These are phyloP conservation scores for Suillus fuscotomentosus DNA, from an alignment of 768 basidiomycete genomes.

Conservation along the genomic window DNA sequence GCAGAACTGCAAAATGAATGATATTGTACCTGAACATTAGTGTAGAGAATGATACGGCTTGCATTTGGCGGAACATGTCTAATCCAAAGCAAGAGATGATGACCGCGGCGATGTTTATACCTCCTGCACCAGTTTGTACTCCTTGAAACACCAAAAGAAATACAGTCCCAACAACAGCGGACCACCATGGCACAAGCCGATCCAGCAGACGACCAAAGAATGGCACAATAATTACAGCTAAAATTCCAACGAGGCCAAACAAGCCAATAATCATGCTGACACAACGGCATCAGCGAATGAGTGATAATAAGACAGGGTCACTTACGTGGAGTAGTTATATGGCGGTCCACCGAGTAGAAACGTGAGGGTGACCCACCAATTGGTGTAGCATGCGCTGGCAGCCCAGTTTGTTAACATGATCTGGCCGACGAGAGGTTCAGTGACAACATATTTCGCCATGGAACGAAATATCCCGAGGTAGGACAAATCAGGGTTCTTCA, in stretches of 20 bases:
- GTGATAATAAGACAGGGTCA: not conserved
- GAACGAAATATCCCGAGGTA: slow-evolving; percentile 35
- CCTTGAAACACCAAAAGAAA: slow-evolving; percentile 26
- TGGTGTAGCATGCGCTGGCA: slow-evolving; percentile 29
- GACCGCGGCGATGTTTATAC: slow-evolving; percentile 37
- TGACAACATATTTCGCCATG: slow-evolving; percentile 38
- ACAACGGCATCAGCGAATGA: slow-evolving; percentile 2
- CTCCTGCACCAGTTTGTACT: slow-evolving; percentile 37
- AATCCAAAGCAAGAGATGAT: slow-evolving; percentile 39
- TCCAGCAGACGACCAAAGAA: slow-evolving; percentile 27
- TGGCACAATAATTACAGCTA: slow-evolving; percentile 33
- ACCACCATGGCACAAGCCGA: slow-evolving; percentile 40
- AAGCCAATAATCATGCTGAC: slow-evolving; percentile 41
- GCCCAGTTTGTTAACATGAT: slow-evolving; percentile 24
- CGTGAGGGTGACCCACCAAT: slow-evolving; percentile 42
- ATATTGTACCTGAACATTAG: slow-evolving; percentile 10
- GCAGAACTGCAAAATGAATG: slow-evolving; percentile 13
- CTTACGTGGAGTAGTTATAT: slow-evolving; percentile 36
- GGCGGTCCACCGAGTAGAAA: slow-evolving; percentile 44
- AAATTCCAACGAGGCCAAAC: slow-evolving; percentile 46
- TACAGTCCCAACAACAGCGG: slow-evolving; percentile 35
- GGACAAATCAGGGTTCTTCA: slow-evolving; percentile 35
- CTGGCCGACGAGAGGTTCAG: slow-evolving; percentile 44
- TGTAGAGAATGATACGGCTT: slow-evolving; percentile 33
- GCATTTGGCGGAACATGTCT: slow-evolving; percentile 39